Conservation (phyloP, 371 early-diverging fungal genomes). For the Rhizopus sp. region DNA sequence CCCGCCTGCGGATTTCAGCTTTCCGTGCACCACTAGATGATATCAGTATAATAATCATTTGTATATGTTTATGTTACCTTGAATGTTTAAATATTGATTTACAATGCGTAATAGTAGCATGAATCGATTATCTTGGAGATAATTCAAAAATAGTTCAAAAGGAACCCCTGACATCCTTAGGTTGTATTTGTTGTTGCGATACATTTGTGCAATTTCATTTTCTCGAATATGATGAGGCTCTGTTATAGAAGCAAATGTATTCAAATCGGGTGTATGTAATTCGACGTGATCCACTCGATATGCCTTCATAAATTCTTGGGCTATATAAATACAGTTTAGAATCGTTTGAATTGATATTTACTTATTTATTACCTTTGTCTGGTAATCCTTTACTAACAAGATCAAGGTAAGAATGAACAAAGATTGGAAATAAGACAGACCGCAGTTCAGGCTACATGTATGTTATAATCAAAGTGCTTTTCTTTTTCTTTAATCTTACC, state of each 20-base stretch:
- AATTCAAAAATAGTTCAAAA: constrained; percentile 90
- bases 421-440: constrained; percentile 89
- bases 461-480: neutral
- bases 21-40: constrained; percentile 32
- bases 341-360: neutral
- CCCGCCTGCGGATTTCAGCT: constrained; percentile 39
- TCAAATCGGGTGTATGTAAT: constrained; percentile 70
- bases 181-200: constrained; percentile 84
- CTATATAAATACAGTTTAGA: constrained; percentile 10
- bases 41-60: neutral
- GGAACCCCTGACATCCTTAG: constrained; percentile 88
- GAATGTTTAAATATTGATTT: constrained; percentile 90
- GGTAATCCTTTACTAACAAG: constrained; percentile 63
- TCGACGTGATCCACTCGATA: constrained; percentile 77
- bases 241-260: constrained; percentile 66
- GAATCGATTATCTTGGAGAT: constrained; percentile 90
- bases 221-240: constrained; percentile 78
- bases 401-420: constrained; percentile 93
- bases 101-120: constrained; percentile 87
- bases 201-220: constrained; percentile 81
- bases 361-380: constrained; percentile 58
- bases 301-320: constrained; percentile 70
- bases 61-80: constrained; percentile 46
- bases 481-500: constrained; percentile 38
- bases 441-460: constrained; percentile 76